Percentiles rank a stretch among this genome's conserved stretches.
Evolutionary conservation across 2,329 filamentous ascomycete genomes (phyloP).

Genomic region (Plectosphaerella plurivora): DNA sequence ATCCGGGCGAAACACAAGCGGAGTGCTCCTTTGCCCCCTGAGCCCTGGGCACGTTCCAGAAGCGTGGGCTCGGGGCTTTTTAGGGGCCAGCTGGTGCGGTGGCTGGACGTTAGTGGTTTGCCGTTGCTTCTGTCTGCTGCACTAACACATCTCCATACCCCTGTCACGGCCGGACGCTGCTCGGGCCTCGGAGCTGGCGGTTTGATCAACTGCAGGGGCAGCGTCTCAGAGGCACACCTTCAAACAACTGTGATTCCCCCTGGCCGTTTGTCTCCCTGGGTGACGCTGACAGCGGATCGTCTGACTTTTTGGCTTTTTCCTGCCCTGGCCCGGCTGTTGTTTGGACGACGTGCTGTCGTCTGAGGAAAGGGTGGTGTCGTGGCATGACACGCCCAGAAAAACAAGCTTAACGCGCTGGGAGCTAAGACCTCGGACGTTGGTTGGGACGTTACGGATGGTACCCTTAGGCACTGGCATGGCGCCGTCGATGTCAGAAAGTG

Average conservation of each 20-base stretch:
- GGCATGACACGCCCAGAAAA: not conserved
- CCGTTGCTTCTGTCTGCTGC: not conserved
- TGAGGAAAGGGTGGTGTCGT: conserved; percentile 2
- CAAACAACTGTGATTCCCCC: not conserved
- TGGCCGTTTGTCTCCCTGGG: not conserved
- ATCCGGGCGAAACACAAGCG: no score
- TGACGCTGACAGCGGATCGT: not conserved
- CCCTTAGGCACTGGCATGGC: no score
- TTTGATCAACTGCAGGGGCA: conserved; percentile 16
- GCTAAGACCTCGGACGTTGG: not conserved
- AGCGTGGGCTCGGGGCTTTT: no score
- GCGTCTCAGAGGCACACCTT: conserved; percentile 14
- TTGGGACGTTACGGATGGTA: not conserved
- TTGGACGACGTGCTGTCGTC: conserved; percentile 3
- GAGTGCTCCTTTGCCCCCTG: no score
- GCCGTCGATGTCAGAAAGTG: no score
- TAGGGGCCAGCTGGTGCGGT: no score
- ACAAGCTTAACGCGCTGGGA: not conserved
- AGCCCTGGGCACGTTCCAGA: no score
- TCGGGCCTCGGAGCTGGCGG: conserved; percentile 4
- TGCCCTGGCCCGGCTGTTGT: not conserved
- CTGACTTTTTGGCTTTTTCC: not conserved
- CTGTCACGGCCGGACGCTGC: not conserved
- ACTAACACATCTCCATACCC: not conserved
- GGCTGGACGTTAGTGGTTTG: not conserved